Evolutionary conservation across 2,329 filamentous ascomycete genomes (phyloP).

Genomic region (Mycogone perniciosa): DNA sequence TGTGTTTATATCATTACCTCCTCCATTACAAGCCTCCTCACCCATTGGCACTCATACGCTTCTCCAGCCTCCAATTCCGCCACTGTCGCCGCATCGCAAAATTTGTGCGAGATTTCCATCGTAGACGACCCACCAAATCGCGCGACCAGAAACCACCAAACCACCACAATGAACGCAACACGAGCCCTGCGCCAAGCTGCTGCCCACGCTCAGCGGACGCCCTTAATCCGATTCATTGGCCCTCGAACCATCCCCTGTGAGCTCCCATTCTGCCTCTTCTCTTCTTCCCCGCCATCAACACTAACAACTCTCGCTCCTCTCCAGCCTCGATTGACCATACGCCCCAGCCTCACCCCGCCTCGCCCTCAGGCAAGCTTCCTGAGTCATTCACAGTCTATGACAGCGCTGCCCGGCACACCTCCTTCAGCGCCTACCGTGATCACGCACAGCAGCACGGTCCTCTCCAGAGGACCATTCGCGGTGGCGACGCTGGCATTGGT

Average conservation of each 20-base stretch:
- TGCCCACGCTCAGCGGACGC: slow-evolving; percentile 53
- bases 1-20: not conserved
- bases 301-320: slow-evolving; percentile 17
- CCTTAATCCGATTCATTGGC: slow-evolving; percentile 57
- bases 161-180: slow-evolving; percentile 46
- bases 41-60: too few species aligned
- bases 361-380: slow-evolving; percentile 59
- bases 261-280: not conserved
- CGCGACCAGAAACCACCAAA: slow-evolving; percentile 1
- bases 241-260: slow-evolving; percentile 52
- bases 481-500: slow-evolving; percentile 43
- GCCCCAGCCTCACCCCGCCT: slow-evolving; percentile 66
- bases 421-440: slow-evolving; percentile 72
- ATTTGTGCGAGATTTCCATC: too few species aligned
- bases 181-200: slow-evolving; percentile 52
- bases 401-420: slow-evolving; percentile 40
- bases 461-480: slow-evolving; percentile 52
- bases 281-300: not conserved
- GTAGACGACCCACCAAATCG: slow-evolving; percentile 1
- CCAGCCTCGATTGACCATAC: slow-evolving; percentile 68
- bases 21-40: too few species aligned
- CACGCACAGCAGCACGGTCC: slow-evolving; percentile 74
- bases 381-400: slow-evolving; percentile 37
- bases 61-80: not conserved
- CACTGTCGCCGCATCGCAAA: too few species aligned